Base-by-base conservation (phyloP, 805 yeast species). In the Candida sakaeoensis region DNA sequence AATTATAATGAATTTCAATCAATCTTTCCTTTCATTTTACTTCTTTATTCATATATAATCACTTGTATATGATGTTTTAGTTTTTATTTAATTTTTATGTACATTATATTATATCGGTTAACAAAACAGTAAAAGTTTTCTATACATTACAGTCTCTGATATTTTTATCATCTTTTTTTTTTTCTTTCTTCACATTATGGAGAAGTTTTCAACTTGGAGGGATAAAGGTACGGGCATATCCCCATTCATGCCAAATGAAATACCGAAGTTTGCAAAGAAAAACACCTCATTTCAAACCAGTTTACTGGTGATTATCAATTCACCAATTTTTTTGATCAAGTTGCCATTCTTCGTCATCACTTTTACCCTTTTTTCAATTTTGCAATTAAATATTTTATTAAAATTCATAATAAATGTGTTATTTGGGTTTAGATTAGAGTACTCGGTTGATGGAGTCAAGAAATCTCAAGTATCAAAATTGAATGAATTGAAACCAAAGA, bases 161-260 rank as follows among this genome's bases (percentile, higher is more conserved):
- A 21, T 9, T 9, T 7, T 21, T 21, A 9, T 21, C 6, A 21
- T 21, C 9, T 21, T 21, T 21, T 21, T 16, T 35, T 21, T 27
- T 25, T 27, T 9, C 34, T 23, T 26, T 16, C 23, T 27, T 3
- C 15, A 6, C n/a, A 13, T 16, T 6, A 84, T 89, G 96, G 95
- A 85, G 63, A 82, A 85, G 61, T 89, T 78, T 63, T 80, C 93
- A 18, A 74, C 75, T 45, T 88, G 85, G 82, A 74, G 96, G 60
- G 96, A 88, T 55, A 85, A 80, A 46, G 93, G 91, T 4, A 89
- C 96, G 1, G 96, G 96, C n/a, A 85, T 89, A 25, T 82, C 95
- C 0, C 96, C 96, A 2, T 88, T 87, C 49, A 67, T 84, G 63
- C 95, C 95, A 1, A 19, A 14, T 18, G 33, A 43, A 34, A 36